These are phyloP conservation scores for Mikania micrantha DNA, from an alignment of 129 eudicot species.

Conservation along the genomic window DNA sequence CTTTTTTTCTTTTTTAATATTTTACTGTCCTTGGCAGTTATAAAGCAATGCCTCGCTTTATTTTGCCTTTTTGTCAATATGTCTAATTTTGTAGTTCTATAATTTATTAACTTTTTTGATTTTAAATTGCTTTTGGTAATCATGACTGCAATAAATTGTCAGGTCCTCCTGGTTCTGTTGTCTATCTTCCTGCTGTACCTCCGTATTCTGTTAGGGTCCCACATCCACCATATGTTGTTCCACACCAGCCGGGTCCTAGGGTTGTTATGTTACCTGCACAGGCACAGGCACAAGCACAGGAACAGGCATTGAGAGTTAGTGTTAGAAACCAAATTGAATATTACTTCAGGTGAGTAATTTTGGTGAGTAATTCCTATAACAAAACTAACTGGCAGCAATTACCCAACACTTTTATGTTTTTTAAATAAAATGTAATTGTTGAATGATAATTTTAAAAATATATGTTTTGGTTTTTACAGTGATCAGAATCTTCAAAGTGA, in stretches of 20 bases:
- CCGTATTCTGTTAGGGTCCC: slow-evolving; percentile 70
- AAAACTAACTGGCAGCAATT: too few relatives aligned
- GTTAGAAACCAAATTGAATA: slow-evolving; percentile 83
- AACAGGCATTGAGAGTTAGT: slow-evolving; percentile 32
- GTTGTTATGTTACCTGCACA: slow-evolving; percentile 48
- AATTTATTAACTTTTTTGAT: neutral
- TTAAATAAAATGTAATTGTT: too few relatives aligned
- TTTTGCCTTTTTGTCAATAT: neutral
- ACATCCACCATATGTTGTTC: slow-evolving; percentile 60
- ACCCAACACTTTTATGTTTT: too few relatives aligned
- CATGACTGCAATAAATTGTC: slow-evolving; percentile 18
- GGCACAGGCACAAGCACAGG: neutral
- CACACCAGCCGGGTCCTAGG: slow-evolving; percentile 52
- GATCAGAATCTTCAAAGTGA: slow-evolving; percentile 73
- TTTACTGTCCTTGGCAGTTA: neutral
- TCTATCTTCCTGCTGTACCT: slow-evolving; percentile 59
- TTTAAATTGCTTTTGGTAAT: slow-evolving; percentile 14
- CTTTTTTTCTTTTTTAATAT: neutral
- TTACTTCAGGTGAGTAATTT: slow-evolving; percentile 68
- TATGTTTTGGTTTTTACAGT: slow-evolving; percentile 50
- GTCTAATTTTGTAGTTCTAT: neutral
- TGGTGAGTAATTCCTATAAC: too few relatives aligned
- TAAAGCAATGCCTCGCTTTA: neutral
- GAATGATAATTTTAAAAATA: neutral
- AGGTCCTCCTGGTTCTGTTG: slow-evolving; percentile 81